Base-by-base conservation (phyloP, 495 filamentous ascomycete genomes). In the Amphirosellinia nigrospora region DNA sequence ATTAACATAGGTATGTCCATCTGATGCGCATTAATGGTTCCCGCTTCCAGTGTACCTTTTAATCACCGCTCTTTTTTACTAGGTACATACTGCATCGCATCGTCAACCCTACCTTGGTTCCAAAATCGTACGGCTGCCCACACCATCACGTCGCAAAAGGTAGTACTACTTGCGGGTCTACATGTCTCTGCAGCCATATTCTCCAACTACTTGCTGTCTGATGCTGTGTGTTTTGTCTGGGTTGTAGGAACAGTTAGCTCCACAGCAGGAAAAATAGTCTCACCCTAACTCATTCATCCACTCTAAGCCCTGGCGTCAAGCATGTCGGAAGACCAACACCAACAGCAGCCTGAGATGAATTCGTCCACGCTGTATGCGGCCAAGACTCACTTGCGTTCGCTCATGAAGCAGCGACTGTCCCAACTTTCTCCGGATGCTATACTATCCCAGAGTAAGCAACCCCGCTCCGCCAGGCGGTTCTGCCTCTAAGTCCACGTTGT, bases 351-450 rank as follows among this genome's bases (percentile, higher is more conserved):
- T 32, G 71, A 71, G 41, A 81, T 81, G 79, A 75, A 71, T 64
- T 69, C 77, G 30, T 82, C 87, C 2, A 77, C 80, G 56, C 77
- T 92, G 30, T 84, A 85, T 70, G 80, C 83, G 46, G 89, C 90
- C 32, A 97, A 97, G 82, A 89, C 89, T 73, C 90, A 93, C 66
- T 81, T 96, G 64, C 87, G 93, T 53, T 83, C 86, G 55, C 79
- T 84, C 53, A 91, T 96, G 83, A 92, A 90, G 70, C 83, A 86
- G 46, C 83, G 82, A 15, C 84, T 95, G 13, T 82, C 85, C 26
- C 78, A 75, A 19, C 68, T 96, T 59, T 79, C 90, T 15, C 77
- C 82, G 3, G 85, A 90, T 43, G 82, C 88, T 16, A 84, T 93
- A 46, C 70, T 74, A 48, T 79, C 78, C 68, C 93, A 97, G 84